Base-by-base conservation (phyloP, 768 basidiomycete genomes). In the Rhodotorula kratochvilovae region DNA sequence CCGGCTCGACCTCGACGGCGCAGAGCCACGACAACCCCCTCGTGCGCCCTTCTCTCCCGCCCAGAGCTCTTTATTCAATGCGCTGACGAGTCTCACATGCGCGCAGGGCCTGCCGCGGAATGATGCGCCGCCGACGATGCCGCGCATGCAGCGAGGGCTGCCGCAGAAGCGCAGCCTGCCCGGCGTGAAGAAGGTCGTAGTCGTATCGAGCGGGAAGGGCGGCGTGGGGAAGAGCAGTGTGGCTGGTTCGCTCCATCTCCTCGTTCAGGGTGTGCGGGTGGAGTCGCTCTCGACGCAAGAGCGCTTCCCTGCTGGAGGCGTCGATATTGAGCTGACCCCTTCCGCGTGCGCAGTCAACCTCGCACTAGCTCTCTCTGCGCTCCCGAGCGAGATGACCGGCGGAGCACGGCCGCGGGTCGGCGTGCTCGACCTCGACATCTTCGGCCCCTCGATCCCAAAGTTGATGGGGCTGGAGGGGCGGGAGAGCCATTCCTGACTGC, bases 201-300 rank as follows among this genome's bases (percentile, higher is more conserved):
- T 86, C 4, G 91, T 97, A 0, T 90, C 92, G 15, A 91, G 90
- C 73, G 94, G 92, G 10, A 97, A 97, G 78, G 95, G 95, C 35
- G 94, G 94, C 3, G 94, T 96, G 27, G 94, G 94, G 27, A 98
- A 96, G 81, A 92, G 91, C 71, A 97, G 92, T 0, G 83, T 97
- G 43, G 91, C 93, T 66, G 89, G 92, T 93, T 71, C 50, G 85
- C 68, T 17, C 3, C 16, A 2, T 17, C 53, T 13, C 13, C 54
- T 21, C n/a, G n/a, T n/a, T n/a, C n/a, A n/a, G n/a, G n/a, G n/a
- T n/a, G n/a, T n/a, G n/a, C n/a, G n/a, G n/a, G n/a, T n/a, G n/a
- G n/a, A n/a, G n/a, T n/a, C n/a, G n/a, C n/a, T n/a, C n/a, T n/a
- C n/a, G n/a, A n/a, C n/a, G n/a, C n/a, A n/a, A n/a, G n/a, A n/a